Base-by-base conservation (phyloP, 169 alveolate species). In the Cryptosporidium canis region DNA sequence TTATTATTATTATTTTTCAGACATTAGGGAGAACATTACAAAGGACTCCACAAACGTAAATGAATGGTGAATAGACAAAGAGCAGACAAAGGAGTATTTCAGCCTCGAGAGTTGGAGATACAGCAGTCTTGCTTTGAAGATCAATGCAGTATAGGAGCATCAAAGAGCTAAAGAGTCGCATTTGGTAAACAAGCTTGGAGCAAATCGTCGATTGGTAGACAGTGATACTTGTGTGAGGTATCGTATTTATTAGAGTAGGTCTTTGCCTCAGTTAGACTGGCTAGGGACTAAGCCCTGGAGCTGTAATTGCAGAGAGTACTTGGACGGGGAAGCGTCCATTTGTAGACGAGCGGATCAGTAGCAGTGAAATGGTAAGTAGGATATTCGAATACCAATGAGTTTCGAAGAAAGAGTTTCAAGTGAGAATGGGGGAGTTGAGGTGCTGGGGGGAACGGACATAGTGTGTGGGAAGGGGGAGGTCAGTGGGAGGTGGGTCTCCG, bases 341-440 rank as follows among this genome's bases (percentile, higher is more conserved):
- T 12, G 11, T 21, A 61, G n/a, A 35, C 37, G 14, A 56, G 45
- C n/a, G n/a, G 1, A 12, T 31, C 47, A 16, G 24, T 1, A 9
- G 55, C 6, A 18, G 68, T 61, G 68, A 61, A 61, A 61, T 61
- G 68, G 31, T 12, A 9, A 31, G 24, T 61, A 35, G 68, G 68
- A 6, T 33, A 14, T 29, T 61, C 68, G 68, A 61, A 61, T 61
- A 35, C 68, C 45, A 61, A 61, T 61, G 68, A 61, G 68, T 61
- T 61, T 61, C 45, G 68, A 61, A 61, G 68, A 61, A 61, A 61
- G 68, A 35, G 27, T 35, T 33, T 61, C 68, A 31, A 31, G 18
- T 61, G 68, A 35, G n/a, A 35, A 61, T 33, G 45, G 68, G n/a
- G 41, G 48, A 61, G 27, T 35, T 5, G 68, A 61, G 47, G 9